Base-by-base conservation (phyloP, 768 basidiomycete genomes). In the Leccinum rimulosum region DNA sequence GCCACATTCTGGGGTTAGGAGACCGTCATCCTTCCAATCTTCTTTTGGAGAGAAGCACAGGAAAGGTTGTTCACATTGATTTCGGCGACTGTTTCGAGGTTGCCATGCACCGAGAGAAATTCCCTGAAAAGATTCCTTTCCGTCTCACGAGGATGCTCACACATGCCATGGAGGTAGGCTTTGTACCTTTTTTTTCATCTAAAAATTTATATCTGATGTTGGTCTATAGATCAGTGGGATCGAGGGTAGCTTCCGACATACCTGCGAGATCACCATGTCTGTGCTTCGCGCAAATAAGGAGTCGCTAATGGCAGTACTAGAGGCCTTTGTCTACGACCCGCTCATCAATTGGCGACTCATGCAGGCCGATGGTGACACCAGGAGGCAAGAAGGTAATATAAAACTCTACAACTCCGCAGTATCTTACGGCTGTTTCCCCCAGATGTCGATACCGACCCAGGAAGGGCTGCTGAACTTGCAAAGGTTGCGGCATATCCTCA, bases 31-130 rank as follows among this genome's bases (percentile, higher is more conserved):
- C 96, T 31, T 95, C 93, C 62, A 99, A 99, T 77, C 70, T 98
- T 50, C 81, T 99, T 66, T 82, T 99, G 27, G 93, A 95, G 71
- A 87, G 94, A 61, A 86, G 85, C 61, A 93, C 91, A 2, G 96
- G 96, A 35, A 93, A 95, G 73, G 89, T 98, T 35, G 93, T 98
- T 38, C 97, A 99, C 68, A 97, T 95, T 62, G 95, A 95, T 71
- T 95, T 93, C 64, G 97, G 97, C 53, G 97, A 99, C 71, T 99
- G 97, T 70, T 99, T 98, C 74, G 95, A 98, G 75, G 89, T 97
- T 47, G 95, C 95, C 19, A 96, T 96, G 91, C 90, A 92, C 66
- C 89, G 95, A 68, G 95, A 97, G 74, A 99, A 99, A 76, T 98
- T 95, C 80, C 97, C 97, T 0, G 97, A 99, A 76, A 95, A 90